Conservation (phyloP, 495 filamentous ascomycete species). For the Neurospora sublineolata region DNA sequence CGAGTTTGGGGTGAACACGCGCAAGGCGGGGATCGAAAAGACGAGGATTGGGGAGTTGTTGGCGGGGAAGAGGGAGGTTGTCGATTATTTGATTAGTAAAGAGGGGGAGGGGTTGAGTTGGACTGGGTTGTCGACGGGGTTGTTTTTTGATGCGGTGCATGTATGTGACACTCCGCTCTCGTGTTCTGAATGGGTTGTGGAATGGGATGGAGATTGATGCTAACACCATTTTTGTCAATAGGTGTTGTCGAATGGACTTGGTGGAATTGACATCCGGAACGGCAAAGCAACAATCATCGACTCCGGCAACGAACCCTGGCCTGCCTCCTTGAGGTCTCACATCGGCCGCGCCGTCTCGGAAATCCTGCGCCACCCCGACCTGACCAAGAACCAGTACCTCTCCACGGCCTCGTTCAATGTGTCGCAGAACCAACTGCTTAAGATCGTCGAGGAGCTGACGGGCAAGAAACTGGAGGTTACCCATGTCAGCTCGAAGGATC, state of each 20-base stretch:
- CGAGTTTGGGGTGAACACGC: slow-evolving; percentile 48
- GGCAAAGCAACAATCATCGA: slow-evolving; percentile 39
- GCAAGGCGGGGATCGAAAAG: slow-evolving; percentile 11
- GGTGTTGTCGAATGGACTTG: not conserved
- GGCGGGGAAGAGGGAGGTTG: slow-evolving; percentile 34
- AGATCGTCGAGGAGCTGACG: slow-evolving; percentile 35
- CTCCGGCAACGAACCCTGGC: slow-evolving; percentile 40
- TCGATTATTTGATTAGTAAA: slow-evolving; percentile 36
- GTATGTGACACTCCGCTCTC: not conserved
- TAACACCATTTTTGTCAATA: not conserved
- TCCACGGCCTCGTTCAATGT: slow-evolving; percentile 38
- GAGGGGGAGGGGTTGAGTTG: slow-evolving; percentile 35
- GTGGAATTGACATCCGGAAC: slow-evolving; percentile 16
- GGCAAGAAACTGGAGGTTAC: slow-evolving; percentile 31
- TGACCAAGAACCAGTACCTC: slow-evolving; percentile 43
- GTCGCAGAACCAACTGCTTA: slow-evolving; percentile 44
- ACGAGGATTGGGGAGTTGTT: slow-evolving; percentile 32
- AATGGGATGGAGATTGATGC: not conserved
- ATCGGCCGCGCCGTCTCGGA: slow-evolving; percentile 39
- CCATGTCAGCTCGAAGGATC: slow-evolving; percentile 27
- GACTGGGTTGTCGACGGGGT: slow-evolving; percentile 38
- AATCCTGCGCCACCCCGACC: slow-evolving; percentile 37
- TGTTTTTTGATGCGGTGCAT: slow-evolving; percentile 40
- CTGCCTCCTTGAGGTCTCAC: slow-evolving; percentile 34
- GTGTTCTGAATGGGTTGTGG: too few relatives aligned